These are phyloP conservation scores for Debaryomyces subglobosus DNA, from an alignment of 1,139 yeast genomes.

Conservation along the genomic window DNA sequence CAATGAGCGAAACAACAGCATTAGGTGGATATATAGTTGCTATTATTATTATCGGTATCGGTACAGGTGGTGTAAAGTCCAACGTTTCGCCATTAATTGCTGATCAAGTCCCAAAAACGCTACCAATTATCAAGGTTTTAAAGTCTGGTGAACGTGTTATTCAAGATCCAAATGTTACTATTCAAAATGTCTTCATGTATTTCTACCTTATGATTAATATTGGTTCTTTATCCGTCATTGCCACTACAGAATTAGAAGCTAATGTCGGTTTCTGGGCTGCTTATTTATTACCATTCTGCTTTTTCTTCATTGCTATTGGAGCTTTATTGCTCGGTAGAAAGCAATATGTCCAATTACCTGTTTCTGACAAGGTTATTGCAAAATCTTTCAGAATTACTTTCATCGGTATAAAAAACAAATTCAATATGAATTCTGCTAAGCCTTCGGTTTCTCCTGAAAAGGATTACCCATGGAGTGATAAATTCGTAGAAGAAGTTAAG, in stretches of 20 bases:
- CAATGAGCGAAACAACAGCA: conserved; percentile 52
- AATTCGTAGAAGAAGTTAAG: conserved; percentile 63
- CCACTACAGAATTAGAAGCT: conserved; percentile 43
- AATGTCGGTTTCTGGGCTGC: conserved; percentile 49
- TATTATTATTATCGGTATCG: conserved; percentile 71
- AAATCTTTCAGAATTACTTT: conserved; percentile 54
- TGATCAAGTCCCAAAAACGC: conserved; percentile 61
- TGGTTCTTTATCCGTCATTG: conserved; percentile 45
- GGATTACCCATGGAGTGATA: conserved; percentile 58
- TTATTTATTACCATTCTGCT: conserved; percentile 61
- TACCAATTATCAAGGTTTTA: conserved; percentile 37
- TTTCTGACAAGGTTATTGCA: conserved; percentile 63
- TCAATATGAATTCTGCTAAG: conserved; percentile 55
- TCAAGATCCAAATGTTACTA: conserved; percentile 44
- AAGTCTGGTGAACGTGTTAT: conserved; percentile 42
- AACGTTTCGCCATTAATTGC: conserved; percentile 80
- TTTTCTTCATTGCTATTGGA: conserved; percentile 61
- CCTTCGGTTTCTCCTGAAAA: conserved; percentile 51
- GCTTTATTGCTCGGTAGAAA: conserved; percentile 61
- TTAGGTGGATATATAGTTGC: conserved; percentile 60
- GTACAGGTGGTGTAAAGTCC: conserved; percentile 83
- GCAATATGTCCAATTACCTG: conserved; percentile 60
- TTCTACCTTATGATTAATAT: conserved; percentile 47
- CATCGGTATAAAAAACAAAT: conserved; percentile 51
- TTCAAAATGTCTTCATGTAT: conserved; percentile 46